Conservation (phyloP, 441 rosid species). For the Kokia cookei region DNA sequence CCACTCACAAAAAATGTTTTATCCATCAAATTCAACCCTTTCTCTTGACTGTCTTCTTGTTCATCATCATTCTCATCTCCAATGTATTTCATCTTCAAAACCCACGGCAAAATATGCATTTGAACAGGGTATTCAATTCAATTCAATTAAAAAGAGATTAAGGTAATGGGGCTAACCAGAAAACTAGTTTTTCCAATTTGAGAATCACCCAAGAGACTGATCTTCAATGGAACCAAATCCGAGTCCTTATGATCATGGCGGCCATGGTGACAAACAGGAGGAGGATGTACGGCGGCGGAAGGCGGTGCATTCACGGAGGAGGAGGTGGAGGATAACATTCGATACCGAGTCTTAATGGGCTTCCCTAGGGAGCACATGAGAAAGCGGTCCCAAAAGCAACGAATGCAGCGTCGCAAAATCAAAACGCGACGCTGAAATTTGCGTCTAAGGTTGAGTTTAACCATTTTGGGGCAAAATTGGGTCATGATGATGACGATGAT, state of each 20-base stretch:
- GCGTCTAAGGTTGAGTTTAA: slow-evolving; percentile 25
- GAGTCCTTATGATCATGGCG: slow-evolving; percentile 30
- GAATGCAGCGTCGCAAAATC: slow-evolving; percentile 48
- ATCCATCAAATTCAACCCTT: slow-evolving; percentile 57
- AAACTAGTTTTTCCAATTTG: slow-evolving; percentile 76
- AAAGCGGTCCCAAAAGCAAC: slow-evolving; percentile 38
- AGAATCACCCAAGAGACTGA: slow-evolving; percentile 74
- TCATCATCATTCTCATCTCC: slow-evolving; percentile 52
- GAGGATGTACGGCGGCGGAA: not conserved
- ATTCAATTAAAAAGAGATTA: not conserved
- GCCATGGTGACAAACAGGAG: slow-evolving; percentile 1
- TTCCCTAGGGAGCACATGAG: slow-evolving; percentile 41
- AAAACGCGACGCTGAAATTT: slow-evolving; percentile 46
- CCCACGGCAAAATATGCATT: not conserved
- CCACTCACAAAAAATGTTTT: slow-evolving; percentile 61
- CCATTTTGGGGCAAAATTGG: slow-evolving; percentile 21
- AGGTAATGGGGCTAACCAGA: slow-evolving; percentile 35
- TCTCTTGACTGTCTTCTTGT: slow-evolving; percentile 23
- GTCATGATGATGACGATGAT: slow-evolving; percentile 6
- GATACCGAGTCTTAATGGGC: slow-evolving; percentile 33
- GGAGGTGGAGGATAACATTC: slow-evolving; percentile 20
- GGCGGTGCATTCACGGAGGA: slow-evolving; percentile 17
- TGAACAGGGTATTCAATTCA: not conserved
- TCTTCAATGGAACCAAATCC: slow-evolving; percentile 77
- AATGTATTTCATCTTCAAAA: slow-evolving; percentile 62